phyloP scores from a whole-genome alignment of 192 early-diverging fungal species.

The Umbelopsis sp. region DNA sequence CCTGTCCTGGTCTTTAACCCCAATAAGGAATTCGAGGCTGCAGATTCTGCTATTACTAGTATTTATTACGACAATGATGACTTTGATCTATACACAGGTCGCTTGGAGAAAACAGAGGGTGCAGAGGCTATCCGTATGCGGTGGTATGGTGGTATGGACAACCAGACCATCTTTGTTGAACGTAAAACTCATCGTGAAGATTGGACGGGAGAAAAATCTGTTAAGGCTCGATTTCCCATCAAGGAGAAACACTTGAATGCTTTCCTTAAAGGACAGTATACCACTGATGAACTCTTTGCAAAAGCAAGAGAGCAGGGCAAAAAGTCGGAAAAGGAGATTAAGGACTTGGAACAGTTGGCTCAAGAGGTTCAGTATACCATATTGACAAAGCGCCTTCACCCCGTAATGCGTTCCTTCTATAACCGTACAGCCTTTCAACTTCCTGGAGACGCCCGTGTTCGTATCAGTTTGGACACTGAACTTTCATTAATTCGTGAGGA shows the following conservation, averaged over 20 bases:
- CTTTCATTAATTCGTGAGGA: slow-evolving; percentile 97
- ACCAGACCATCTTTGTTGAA: slow-evolving; percentile 92
- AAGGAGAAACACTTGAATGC: slow-evolving; percentile 96
- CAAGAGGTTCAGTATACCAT: slow-evolving; percentile 77
- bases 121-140: slow-evolving; percentile 93
- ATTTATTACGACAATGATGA: slow-evolving; percentile 97
- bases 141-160: slow-evolving; percentile 95
- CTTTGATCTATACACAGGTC: slow-evolving; percentile 91
- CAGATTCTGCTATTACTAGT: slow-evolving; percentile 92
- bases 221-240: slow-evolving; percentile 94
- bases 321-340: slow-evolving; percentile 86
- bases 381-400: slow-evolving; percentile 72
- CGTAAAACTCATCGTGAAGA: slow-evolving; percentile 98
- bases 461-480: slow-evolving; percentile 98
- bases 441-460: slow-evolving; percentile 96
- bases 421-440: slow-evolving; percentile 99
- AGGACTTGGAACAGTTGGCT: slow-evolving; percentile 70
- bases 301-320: slow-evolving; percentile 78
- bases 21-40: slow-evolving; percentile 66
- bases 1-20: slow-evolving; percentile 93
- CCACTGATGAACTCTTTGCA: slow-evolving; percentile 75
- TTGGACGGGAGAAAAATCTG: slow-evolving; percentile 94
- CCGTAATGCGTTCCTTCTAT: slow-evolving; percentile 93
- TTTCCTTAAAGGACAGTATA: slow-evolving; percentile 80
- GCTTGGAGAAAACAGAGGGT: slow-evolving; percentile 91